Evolutionary conservation across 257 asterid species (phyloP).

Genomic region (Solanum arcanum): DNA sequence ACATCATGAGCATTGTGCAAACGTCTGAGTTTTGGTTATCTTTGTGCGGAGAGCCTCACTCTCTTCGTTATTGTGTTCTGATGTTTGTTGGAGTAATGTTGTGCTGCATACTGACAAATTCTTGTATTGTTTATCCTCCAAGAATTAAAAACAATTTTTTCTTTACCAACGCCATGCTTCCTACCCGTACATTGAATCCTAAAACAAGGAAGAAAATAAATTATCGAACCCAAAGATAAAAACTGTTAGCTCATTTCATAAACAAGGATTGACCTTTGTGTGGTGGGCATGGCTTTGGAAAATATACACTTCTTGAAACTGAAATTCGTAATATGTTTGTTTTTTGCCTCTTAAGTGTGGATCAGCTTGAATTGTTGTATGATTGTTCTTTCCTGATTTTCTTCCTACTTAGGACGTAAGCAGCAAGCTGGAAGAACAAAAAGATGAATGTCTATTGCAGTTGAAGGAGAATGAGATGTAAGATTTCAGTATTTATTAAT

Average conservation of each 20-base stretch:
- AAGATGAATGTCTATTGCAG: conserved; percentile 82
- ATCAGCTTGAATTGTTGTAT: neutral
- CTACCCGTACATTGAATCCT: neutral
- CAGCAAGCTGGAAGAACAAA: conserved; percentile 90
- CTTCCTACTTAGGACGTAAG: conserved; percentile 60
- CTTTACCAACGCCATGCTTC: neutral
- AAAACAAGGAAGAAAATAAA: neutral
- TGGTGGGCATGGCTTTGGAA: neutral
- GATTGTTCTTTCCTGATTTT: neutral
- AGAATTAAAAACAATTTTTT: neutral
- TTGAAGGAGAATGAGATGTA: conserved; percentile 96
- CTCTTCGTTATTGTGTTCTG: neutral
- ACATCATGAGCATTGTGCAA: neutral
- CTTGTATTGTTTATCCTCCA: neutral
- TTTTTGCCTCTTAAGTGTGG: neutral
- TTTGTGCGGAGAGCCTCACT: neutral
- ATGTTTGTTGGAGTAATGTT: neutral
- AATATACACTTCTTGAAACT: neutral
- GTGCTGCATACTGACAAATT: neutral
- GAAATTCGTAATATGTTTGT: neutral
- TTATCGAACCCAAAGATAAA: neutral
- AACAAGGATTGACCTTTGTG: neutral
- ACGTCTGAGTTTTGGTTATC: neutral
- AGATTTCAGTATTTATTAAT: conserved; percentile 17
- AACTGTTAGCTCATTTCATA: neutral